Percentiles rank a stretch among this genome's conserved stretches.
phyloP scores from a whole-genome alignment of 345 rosid species.

The Hypericum androsaemum region DNA sequence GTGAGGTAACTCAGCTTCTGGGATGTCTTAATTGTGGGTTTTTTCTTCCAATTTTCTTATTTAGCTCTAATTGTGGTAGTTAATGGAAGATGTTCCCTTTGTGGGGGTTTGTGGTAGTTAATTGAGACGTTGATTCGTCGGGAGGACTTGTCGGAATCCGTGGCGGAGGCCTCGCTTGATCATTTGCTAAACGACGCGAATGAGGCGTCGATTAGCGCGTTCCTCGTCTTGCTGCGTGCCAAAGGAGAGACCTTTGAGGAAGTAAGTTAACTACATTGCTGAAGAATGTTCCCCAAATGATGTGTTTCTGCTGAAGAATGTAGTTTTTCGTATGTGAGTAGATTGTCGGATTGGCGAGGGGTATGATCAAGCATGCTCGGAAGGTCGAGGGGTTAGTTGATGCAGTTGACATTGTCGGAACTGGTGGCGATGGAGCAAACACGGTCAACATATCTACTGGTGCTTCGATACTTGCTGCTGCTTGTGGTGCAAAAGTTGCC shows the following conservation, averaged over 20 bases:
- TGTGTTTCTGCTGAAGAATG: background rate
- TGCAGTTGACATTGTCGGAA: slow-evolving; percentile 85
- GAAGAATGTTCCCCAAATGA: background rate
- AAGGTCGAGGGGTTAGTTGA: slow-evolving; percentile 70
- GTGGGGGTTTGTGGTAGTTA: slow-evolving; percentile 22
- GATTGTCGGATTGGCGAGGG: slow-evolving; percentile 84
- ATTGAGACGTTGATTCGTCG: slow-evolving; percentile 56
- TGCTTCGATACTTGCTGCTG: slow-evolving; percentile 85
- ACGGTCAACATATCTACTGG: slow-evolving; percentile 95
- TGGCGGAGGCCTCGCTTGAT: slow-evolving; percentile 65
- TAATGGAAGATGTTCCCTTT: background rate
- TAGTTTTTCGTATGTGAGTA: slow-evolving; percentile 8
- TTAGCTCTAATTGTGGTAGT: too few relatives aligned
- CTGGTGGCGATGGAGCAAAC: slow-evolving; percentile 93
- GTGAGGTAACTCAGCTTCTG: too few relatives aligned
- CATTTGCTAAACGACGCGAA: slow-evolving; percentile 46
- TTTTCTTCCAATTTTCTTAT: too few relatives aligned
- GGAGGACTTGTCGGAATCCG: slow-evolving; percentile 61
- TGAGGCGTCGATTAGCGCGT: slow-evolving; percentile 77
- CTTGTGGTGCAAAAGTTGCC: slow-evolving; percentile 95
- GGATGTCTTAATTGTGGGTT: too few relatives aligned
- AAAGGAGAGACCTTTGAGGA: slow-evolving; percentile 95
- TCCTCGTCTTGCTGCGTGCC: slow-evolving; percentile 76
- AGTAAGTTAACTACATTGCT: slow-evolving; percentile 25
- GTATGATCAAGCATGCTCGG: slow-evolving; percentile 65